Evolutionary conservation across 2,329 filamentous ascomycete species (phyloP).

Genomic region (Xylaria sp.): DNA sequence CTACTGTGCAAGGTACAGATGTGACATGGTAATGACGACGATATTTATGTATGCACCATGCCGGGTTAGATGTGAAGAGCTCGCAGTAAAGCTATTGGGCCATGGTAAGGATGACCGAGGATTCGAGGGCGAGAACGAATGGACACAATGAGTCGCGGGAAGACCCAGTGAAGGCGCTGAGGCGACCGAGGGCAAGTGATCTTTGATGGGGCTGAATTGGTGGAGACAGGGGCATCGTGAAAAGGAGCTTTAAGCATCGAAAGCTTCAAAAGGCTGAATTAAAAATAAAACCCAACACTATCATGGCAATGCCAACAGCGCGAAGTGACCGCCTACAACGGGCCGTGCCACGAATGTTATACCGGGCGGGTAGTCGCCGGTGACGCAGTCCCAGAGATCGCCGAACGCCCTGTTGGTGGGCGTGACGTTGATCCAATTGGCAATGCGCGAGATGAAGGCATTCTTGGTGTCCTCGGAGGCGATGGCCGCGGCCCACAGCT

Average conservation of each 20-base stretch:
- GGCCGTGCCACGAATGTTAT: slow-evolving; percentile 81
- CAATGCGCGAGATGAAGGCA: slow-evolving; percentile 75
- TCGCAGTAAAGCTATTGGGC: neutral
- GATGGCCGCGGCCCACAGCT: slow-evolving; percentile 85
- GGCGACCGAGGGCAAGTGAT: neutral
- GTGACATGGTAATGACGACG: neutral
- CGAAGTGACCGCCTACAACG: slow-evolving; percentile 83
- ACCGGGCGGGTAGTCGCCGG: slow-evolving; percentile 70
- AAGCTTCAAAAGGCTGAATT: neutral
- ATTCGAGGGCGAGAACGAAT: neutral
- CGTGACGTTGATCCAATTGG: slow-evolving; percentile 80
- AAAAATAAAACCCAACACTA: neutral
- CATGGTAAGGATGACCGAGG: neutral
- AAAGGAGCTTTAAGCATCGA: neutral
- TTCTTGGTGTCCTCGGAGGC: slow-evolving; percentile 68
- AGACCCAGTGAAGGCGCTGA: neutral
- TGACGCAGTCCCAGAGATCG: slow-evolving; percentile 79
- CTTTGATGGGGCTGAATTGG: slow-evolving; percentile 1
- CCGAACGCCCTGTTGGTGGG: slow-evolving; percentile 76
- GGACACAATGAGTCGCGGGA: neutral
- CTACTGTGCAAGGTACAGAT: slow-evolving; percentile 16
- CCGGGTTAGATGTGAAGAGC: neutral
- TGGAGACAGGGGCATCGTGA: neutral
- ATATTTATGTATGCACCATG: slow-evolving; percentile 12
- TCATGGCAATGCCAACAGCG: slow-evolving; percentile 72